Evolutionary conservation across 805 yeast genomes (phyloP), one percentile per base, ranked within the genome.

Genomic region (Zygosaccharomyces siamensis): DNA sequence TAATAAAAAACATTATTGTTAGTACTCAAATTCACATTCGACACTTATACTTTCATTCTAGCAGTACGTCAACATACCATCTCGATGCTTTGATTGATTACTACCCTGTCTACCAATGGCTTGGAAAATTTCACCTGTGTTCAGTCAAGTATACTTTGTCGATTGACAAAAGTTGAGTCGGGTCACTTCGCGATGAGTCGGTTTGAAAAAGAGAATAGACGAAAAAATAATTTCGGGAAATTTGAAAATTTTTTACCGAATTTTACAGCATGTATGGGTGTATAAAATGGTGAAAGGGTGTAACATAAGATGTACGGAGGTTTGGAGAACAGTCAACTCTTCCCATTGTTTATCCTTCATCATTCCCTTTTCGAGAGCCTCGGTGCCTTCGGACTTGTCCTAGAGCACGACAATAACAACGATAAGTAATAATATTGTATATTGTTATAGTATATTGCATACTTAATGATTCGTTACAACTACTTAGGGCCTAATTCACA

Each of bases 1-100:
- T 83, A 58, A 39, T 8, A 11, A 43, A 41, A 46, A 40, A 23
- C 21, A 24, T 23, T 23, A 23, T 6, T 23, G 66, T 52, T 48
- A 47, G 53, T 46, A 50, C 18, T 20, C 21, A 2, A 10, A 33
- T 14, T 14, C 21, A 8, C 11, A 33, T 16, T 16, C 7, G 4
- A 33, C 11, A 2, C 21, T 14, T 14, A 33, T 16, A 33, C 16
- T 16, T 33, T 14, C 37, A 33, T 33, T 33, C 20, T 14, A 41
- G 24, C 36, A 6, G 11, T 18, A 41, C 28, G 4, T 41, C 16
- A 24, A 41, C 44, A 41, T 41, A 41, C 44, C 44, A 41, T 41
- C 36, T 41, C 35, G 44, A 41, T 41, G 33, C 36, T 41, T 41
- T 41, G 44, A n/a, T 43, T 18, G 16, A 11, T 16, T 43, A 27